A percentile compares a stretch with the other conserved stretches of the same genome.
Conservation (phyloP, 108 stramenopile genomes). For the Cylindrotheca closterium region DNA sequence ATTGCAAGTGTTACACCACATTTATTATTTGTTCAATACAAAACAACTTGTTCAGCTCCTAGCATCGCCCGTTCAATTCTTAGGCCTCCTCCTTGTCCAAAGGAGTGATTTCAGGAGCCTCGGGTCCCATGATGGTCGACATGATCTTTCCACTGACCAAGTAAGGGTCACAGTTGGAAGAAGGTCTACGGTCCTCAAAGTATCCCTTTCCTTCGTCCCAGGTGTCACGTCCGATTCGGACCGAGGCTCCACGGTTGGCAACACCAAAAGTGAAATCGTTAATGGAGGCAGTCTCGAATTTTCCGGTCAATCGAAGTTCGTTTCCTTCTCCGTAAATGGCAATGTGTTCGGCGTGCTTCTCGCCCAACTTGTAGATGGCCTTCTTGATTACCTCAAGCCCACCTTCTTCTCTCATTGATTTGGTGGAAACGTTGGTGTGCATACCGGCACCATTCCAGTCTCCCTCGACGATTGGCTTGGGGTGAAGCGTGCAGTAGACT, state of each 20-base stretch:
- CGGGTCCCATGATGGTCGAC: conserved; percentile 88
- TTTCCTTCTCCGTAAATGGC: conserved; percentile 97
- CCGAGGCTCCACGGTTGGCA: conserved; percentile 95
- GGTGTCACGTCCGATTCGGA: conserved; percentile 94
- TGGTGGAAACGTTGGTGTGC: conserved; percentile 98
- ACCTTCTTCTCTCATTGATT: conserved; percentile 93
- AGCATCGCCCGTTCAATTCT: not conserved
- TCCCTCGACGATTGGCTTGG: conserved; percentile 96
- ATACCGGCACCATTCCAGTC: conserved; percentile 99
- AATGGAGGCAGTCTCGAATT: conserved; percentile 94
- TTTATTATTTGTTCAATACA: no score
- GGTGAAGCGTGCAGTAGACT: conserved; percentile 94
- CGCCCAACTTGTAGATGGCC: conserved; percentile 95
- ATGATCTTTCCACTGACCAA: conserved; percentile 96
- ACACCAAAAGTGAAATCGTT: conserved; percentile 93
- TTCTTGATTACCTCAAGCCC: conserved; percentile 92
- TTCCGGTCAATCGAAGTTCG: conserved; percentile 95
- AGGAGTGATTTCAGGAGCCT: conserved; percentile 67
- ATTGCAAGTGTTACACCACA: no score
- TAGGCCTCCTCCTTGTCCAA: conserved; percentile 55
- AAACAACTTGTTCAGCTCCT: no score
- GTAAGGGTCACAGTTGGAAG: conserved; percentile 98
- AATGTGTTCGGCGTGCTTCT: conserved; percentile 95
- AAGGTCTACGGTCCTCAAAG: conserved; percentile 98
- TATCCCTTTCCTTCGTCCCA: conserved; percentile 92